Conservation (phyloP, 345 rosid genomes). For the Hypericum androsaemum region DNA sequence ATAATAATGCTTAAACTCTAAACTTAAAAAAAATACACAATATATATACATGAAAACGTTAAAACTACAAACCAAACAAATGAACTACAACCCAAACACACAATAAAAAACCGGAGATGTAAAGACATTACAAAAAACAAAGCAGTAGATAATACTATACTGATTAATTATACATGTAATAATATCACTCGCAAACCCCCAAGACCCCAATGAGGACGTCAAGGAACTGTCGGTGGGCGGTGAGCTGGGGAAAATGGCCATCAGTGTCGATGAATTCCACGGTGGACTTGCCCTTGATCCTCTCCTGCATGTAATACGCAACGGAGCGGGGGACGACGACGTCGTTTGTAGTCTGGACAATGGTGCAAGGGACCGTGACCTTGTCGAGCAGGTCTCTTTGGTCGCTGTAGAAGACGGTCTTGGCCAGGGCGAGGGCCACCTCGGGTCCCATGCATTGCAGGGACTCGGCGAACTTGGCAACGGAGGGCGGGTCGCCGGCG, state of each 20-base stretch:
- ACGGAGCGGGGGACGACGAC: slow-evolving; percentile 42
- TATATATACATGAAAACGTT: too few species aligned
- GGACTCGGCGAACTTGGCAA: slow-evolving; percentile 21
- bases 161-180: too few species aligned
- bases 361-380: slow-evolving; percentile 45
- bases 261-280: slow-evolving; percentile 40
- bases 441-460: slow-evolving; percentile 45
- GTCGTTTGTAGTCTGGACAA: slow-evolving; percentile 46
- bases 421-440: slow-evolving; percentile 47
- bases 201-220: slow-evolving; percentile 31
- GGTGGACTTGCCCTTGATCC: slow-evolving; percentile 40
- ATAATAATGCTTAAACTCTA: too few species aligned
- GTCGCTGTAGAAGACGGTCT: slow-evolving; percentile 49
- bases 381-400: slow-evolving; percentile 38
- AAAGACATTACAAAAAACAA: too few species aligned
- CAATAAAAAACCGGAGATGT: too few species aligned
- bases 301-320: slow-evolving; percentile 54
- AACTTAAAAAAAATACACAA: too few species aligned
- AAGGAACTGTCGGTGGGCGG: slow-evolving; percentile 44
- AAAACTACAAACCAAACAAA: too few species aligned
- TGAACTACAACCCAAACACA: too few species aligned
- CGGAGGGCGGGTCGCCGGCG: slow-evolving; percentile 28
- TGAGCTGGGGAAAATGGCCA: slow-evolving; percentile 75
- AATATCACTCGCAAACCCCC: slow-evolving; percentile 14
- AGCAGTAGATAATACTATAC: too few species aligned